Conservation (phyloP, 805 yeast species). For the Scheffersomyces coipomensis region DNA sequence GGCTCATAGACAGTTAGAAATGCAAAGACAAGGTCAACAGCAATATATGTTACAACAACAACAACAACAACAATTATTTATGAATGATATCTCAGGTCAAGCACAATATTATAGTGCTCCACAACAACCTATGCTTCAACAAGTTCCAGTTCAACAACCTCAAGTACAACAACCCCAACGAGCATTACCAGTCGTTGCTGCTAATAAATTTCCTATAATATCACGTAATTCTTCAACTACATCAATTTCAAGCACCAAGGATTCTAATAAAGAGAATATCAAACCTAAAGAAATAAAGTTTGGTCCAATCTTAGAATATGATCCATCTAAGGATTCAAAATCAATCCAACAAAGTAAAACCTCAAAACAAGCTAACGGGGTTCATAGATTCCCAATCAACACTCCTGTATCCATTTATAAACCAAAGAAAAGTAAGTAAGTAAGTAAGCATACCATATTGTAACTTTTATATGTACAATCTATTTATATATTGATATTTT, state of each 20-base stretch:
- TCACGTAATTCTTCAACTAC: conserved; percentile 2
- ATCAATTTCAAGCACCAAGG: conserved; percentile 2
- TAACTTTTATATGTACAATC: too few relatives aligned
- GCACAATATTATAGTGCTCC: not conserved
- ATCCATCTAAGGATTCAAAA: conserved; percentile 31
- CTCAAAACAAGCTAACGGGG: conserved; percentile 17
- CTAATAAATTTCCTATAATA: not conserved
- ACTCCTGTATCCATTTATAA: conserved; percentile 33
- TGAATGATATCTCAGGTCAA: conserved; percentile 4
- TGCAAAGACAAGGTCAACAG: not conserved
- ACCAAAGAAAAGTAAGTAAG: conserved; percentile 29
- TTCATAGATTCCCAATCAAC: conserved; percentile 28
- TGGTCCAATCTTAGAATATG: conserved; percentile 41
- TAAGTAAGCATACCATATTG: too few relatives aligned
- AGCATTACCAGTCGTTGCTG: not conserved
- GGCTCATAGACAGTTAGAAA: conserved; percentile 14
- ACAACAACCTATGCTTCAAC: not conserved
- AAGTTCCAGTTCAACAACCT: too few relatives aligned
- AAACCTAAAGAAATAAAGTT: conserved; percentile 30
- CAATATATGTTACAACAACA: not conserved
- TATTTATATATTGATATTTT: too few relatives aligned
- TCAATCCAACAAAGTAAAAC: conserved; percentile 12
- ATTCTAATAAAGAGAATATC: conserved; percentile 17
- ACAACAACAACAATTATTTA: conserved; percentile 5
- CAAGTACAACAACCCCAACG: not conserved